Base-by-base conservation (phyloP, 257 asterid genomes). In the Nicotiana undulata region DNA sequence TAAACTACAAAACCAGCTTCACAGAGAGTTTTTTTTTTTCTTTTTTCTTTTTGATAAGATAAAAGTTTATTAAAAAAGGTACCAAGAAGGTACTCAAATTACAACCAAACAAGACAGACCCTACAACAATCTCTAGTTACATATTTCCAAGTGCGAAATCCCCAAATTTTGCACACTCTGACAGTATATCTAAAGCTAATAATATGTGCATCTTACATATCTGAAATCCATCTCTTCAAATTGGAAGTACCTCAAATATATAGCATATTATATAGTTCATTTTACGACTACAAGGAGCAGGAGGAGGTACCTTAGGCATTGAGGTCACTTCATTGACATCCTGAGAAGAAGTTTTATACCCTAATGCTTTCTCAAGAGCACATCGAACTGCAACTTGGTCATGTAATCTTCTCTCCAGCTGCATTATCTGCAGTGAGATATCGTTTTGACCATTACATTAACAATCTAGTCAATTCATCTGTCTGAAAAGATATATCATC, bases 291-390 rank as follows among this genome's bases (percentile, higher is more conserved):
- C 64, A 20, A 10, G 15, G 61, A 75, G 40, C 37, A 68, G 22
- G 53, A 74, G 60, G 20, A 32, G 40, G 49, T 81, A 95, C 99
- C 97, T 92, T 90, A 82, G 98, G 97, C 86, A 93, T 90, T 67
- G 85, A 75, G 80, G 88, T 84, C 74, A 87, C 92, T 63, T 70
- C 81, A 22, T 86, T 53, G 63, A 87, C 65, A 32, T 80, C 84
- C 15, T 77, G 88, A 40, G 94, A 87, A 29, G 93, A 88, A 76
- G 90, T 81, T 82, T 83, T 84, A 84, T 91, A 89, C 87, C 99
- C 99, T 83, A 95, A 90, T 58, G 97, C 99, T 81, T 86, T 93
- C 88, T 95, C 99, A 31, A 95, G 87, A 67, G 92, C 92, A 82
- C 95, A 90, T 11, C 97, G 96, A 86, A 93, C 95, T 9, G 94